Base-by-base conservation (phyloP, 1,284 basidiomycete species). In the Ceratobasidium sp. region DNA sequence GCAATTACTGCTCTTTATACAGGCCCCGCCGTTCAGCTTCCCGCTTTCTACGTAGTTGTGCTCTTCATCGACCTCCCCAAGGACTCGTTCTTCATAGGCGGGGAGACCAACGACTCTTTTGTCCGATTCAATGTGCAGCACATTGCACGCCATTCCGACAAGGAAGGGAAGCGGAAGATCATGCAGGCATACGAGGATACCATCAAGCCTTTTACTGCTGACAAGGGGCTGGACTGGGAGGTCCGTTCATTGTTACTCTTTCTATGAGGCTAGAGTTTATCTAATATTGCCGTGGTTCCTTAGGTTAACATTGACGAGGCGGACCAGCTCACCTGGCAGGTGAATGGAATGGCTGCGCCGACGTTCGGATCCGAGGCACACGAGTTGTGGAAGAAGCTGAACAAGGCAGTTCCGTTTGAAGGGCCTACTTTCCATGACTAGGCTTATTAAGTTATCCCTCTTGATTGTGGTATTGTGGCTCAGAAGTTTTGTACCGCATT, bases 21-120 rank as follows among this genome's bases (percentile, higher is more conserved):
- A 4, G 11, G 11, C 35, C 55, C n/a, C n/a, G n/a, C n/a, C n/a
- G n/a, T n/a, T n/a, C n/a, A n/a, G n/a, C n/a, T 58, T 38, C 55
- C 55, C 23, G 30, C 28, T n/a, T 58, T 58, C 55, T 58, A 58
- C 55, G 55, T 58, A 8, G 18, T 58, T 13, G 55, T 58, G 28
- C 13, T 38, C 8, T 58, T 58, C 18, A 58, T 58, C 14, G 55
- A 58, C 32, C 28, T 58, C 18, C 55, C 55, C 23, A 32, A 4
- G 9, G 55, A 58, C 55, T 58, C 55, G 32, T 58, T 38, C 32
- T 58, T 35, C 23, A 41, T 58, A 7, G 55, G 55, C n/a, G 55
- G 55, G 2, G 35, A 32, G 32, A 28, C 13, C 18, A 18, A 35
- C 55, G 2, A 7, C n/a, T 2, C 2, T 16, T 32, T 58, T 38